A percentile compares a stretch with the other conserved stretches of the same genome.
Evolutionary conservation across 208 protist genomes (phyloP).

Genomic region (Acanthamoeba castellanii): DNA sequence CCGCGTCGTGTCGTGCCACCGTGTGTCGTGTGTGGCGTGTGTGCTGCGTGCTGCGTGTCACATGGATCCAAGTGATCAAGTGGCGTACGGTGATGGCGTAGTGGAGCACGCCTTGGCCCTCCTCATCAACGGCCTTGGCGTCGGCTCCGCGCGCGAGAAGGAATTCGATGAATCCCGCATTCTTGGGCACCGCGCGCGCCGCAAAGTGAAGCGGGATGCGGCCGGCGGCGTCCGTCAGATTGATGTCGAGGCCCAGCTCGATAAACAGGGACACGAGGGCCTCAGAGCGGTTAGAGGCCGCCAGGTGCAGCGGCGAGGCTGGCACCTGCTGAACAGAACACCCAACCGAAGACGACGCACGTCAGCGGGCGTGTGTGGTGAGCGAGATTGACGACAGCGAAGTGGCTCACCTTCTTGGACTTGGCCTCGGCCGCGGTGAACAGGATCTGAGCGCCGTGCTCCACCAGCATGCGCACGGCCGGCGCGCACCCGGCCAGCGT

Average conservation of each 20-base stretch:
- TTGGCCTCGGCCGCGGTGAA: neutral
- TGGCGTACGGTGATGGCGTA: neutral
- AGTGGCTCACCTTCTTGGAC: neutral
- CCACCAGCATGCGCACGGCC: neutral
- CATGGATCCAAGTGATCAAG: neutral
- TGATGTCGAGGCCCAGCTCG: neutral
- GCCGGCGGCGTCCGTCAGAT: neutral
- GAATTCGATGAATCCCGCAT: neutral
- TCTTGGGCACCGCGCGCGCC: neutral
- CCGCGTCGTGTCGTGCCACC: no score
- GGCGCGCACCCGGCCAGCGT: neutral
- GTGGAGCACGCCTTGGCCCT: neutral
- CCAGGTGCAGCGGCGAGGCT: neutral
- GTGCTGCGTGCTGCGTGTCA: neutral
- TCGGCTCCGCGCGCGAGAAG: neutral
- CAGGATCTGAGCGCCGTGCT: neutral
- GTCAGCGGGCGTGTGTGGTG: no score
- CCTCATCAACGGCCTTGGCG: neutral
- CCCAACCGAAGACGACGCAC: no score
- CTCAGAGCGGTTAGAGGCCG: neutral
- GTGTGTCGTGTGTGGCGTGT: neutral
- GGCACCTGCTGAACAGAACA: neutral
- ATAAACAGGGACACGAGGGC: neutral
- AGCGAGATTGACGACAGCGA: neutral
- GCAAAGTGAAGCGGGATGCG: slow-evolving; percentile 3